These are phyloP conservation scores for Microcyclosporella mali DNA, from an alignment of 2,329 filamentous ascomycete genomes.

Conservation along the genomic window DNA sequence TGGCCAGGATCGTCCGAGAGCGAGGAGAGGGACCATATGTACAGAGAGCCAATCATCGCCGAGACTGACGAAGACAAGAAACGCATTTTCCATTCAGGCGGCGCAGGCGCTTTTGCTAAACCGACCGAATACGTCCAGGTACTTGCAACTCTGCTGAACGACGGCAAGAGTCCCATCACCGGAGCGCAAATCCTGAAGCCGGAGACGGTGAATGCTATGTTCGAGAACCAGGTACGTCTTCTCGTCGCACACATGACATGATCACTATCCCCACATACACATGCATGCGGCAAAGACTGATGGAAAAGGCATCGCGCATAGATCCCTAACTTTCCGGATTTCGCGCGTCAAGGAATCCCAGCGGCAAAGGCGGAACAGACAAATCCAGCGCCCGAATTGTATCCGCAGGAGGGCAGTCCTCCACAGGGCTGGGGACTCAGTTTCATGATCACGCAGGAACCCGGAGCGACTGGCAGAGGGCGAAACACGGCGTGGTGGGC, in stretches of 20 bases:
- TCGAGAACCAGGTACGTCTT: slow-evolving; percentile 37
- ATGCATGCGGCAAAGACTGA: no score
- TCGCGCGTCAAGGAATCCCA: slow-evolving; percentile 29
- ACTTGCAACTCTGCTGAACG: slow-evolving; percentile 57
- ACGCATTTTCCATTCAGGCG: slow-evolving; percentile 52
- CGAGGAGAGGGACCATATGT: slow-evolving; percentile 46
- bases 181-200: slow-evolving; percentile 49
- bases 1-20: slow-evolving; percentile 31
- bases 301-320: slow-evolving; percentile 30
- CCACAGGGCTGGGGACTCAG: slow-evolving; percentile 60
- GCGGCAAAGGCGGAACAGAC: slow-evolving; percentile 31
- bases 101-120: slow-evolving; percentile 54
- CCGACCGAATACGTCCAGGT: slow-evolving; percentile 59
- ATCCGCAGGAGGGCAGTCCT: slow-evolving; percentile 34
- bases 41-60: slow-evolving; percentile 43
- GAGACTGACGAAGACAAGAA: slow-evolving; percentile 40
- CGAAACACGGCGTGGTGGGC: slow-evolving; percentile 33
- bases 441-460: slow-evolving; percentile 32
- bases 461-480: slow-evolving; percentile 31
- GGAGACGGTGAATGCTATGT: slow-evolving; percentile 57
- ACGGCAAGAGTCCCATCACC: slow-evolving; percentile 55
- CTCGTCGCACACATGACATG: neutral
- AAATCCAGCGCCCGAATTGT: slow-evolving; percentile 37
- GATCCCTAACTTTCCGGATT: slow-evolving; percentile 32
- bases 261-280: slow-evolving; percentile 24